Base-by-base conservation (phyloP, 371 early-diverging fungal species). In the Nosema muscidifuracis region DNA sequence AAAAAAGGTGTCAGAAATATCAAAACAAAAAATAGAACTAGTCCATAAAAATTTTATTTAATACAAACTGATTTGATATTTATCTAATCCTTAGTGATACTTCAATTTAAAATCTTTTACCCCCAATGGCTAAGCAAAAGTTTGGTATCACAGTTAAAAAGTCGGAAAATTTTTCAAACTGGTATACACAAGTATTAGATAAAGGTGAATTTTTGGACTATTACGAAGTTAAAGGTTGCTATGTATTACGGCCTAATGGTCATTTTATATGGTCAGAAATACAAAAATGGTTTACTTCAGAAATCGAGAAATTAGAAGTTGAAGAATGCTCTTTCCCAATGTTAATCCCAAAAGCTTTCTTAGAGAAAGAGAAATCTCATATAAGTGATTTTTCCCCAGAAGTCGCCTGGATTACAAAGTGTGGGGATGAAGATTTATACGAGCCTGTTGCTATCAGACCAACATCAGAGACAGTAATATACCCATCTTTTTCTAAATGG, bases 391-490 rank as follows among this genome's bases (percentile, higher is more conserved):
- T 99, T 81, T 91, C 95, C 33, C 97, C 98, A 40, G 99, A 99
- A 84, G 94, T 99, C 20, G 99, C 99, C 30, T 99, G 99, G 99
- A 97, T 99, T 28, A 97, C 99, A 51, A 90, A 88, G 79, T 84
- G 89, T 71, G 99, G 99, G 33, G 86, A 84, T 75, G 88, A 87
- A 65, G 92, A 93, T 44, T 82, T 99, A 51, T 92, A 89, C 64
- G 93, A 92, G 78, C 98, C 94, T 24, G 89, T 99, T 79, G 99
- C 99, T 65, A 90, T 99, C 66, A 90, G 99, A 75, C 99, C 99
- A 24, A 99, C 98, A 1, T 97, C 97, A 15, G 99, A 99, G 85
- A 92, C 97, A 16, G 95, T 97, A 79, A 97, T 99, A 91, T 97
- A 99, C 83, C 99, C 99, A 61, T 91, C 90, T 82, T 97, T 91